These are phyloP conservation scores for Xylariaceae sp. DNA, from an alignment of 2,329 filamentous ascomycete species.

Conservation along the genomic window DNA sequence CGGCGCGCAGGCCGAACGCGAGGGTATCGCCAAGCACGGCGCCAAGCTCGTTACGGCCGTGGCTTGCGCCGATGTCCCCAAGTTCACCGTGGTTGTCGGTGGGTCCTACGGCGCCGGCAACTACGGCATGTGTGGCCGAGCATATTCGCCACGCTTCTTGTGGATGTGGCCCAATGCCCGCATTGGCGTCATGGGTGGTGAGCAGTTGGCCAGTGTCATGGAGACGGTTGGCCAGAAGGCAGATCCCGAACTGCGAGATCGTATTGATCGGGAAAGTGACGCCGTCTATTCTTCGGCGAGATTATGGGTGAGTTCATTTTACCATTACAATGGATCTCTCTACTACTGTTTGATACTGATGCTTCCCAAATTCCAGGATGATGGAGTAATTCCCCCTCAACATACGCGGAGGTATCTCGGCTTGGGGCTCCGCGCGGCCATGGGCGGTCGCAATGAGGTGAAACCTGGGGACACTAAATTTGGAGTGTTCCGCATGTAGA, in stretches of 20 bases:
- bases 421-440: constrained; percentile 65
- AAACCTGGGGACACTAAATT: constrained; percentile 64
- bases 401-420: constrained; percentile 72
- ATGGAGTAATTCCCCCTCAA: constrained; percentile 74
- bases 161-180: constrained; percentile 99
- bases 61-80: constrained; percentile 88
- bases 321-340: background rate
- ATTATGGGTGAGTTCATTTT: constrained; percentile 65
- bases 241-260: constrained; percentile 73
- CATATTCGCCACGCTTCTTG: constrained; percentile 85
- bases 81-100: constrained; percentile 95
- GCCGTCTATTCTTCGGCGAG: constrained; percentile 83
- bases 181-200: constrained; percentile 92
- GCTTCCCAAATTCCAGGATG: too few relatives aligned
- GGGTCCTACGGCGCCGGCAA: constrained; percentile 91
- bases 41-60: constrained; percentile 96
- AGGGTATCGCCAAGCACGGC: constrained; percentile 95
- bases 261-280: constrained; percentile 88
- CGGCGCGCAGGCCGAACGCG: constrained; percentile 82
- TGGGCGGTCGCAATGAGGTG: constrained; percentile 63
- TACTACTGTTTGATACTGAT: too few relatives aligned
- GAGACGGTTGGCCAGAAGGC: constrained; percentile 81
- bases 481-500: constrained; percentile 78
- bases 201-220: constrained; percentile 92
- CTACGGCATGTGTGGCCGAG: constrained; percentile 96